phyloP scores from a whole-genome alignment of 106 monocot species.

The Acorus gramineus region DNA sequence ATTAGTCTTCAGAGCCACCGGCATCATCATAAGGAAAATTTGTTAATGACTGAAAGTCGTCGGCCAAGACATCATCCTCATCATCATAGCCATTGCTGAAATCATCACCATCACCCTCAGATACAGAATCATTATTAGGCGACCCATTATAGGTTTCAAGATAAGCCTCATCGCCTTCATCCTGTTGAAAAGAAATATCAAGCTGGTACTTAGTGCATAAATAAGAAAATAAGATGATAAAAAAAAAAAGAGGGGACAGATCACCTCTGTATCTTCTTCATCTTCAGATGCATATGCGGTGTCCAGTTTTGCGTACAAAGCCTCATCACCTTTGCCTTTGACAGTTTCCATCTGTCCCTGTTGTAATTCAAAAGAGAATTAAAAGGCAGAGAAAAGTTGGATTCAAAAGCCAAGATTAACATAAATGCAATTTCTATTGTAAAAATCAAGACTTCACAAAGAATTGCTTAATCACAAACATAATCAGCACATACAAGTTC shows the following conservation, averaged over 20 bases:
- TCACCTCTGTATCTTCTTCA: slow-evolving; percentile 65
- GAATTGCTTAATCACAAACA: not conserved
- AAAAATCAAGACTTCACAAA: not conserved
- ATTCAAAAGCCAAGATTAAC: not conserved
- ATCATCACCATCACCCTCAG: not conserved
- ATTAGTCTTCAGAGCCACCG: no score
- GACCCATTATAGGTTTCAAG: slow-evolving; percentile 27
- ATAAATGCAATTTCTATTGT: not conserved
- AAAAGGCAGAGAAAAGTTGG: not conserved
- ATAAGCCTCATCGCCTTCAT: slow-evolving; percentile 51
- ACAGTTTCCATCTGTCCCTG: slow-evolving; percentile 65
- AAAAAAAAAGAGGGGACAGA: not conserved
- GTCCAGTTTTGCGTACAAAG: slow-evolving; percentile 71
- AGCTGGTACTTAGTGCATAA: not conserved
- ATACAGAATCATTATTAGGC: not conserved
- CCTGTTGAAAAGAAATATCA: slow-evolving; percentile 18
- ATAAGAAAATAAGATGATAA: not conserved
- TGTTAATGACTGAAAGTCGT: not conserved
- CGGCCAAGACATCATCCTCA: not conserved
- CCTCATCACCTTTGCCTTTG: slow-evolving; percentile 60
- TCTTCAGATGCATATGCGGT: slow-evolving; percentile 53
- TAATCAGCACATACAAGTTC: slow-evolving; percentile 52
- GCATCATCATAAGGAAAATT: no score
- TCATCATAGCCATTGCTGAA: not conserved
- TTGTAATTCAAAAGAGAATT: not conserved